Evolutionary conservation across 805 yeast genomes (phyloP), one percentile per base, ranked within the genome.

Genomic region (Metschnikowia henanensis): DNA sequence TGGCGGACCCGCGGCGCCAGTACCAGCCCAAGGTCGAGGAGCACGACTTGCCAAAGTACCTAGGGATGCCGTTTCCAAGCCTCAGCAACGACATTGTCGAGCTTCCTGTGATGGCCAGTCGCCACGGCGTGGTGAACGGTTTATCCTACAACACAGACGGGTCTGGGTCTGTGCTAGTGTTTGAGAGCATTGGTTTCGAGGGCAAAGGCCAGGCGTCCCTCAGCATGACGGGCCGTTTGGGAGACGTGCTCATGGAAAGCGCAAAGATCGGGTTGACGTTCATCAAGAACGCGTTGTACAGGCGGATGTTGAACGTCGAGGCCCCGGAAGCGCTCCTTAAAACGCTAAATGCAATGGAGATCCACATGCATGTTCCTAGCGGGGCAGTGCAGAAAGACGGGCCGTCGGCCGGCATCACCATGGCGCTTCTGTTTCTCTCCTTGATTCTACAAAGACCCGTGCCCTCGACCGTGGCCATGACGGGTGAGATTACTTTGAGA

Each of bases 101-200:
- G n/a, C 35, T 52, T 21, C 78, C 82, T 1, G 62, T 65, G 20
- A 63, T 71, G 39, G 76, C 87, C 9, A 75, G 75, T 25, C 66
- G 68, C 6, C 72, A 76, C 49, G 96, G 97, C 2, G 76, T 88
- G 6, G 97, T 88, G 9, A 87, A 88, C 59, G 97, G 97, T 0
- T 68, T 90, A 47, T 87, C 96, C 2, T 90, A 89, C 62, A 88
- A 86, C 66, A 80, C 89, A 3, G 87, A 84, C 55, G 97, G 97
- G 1, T 80, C 85, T 5, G 97, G 97, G 0, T 83, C 92, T 1
- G 80, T 87, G 1, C 68, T 90, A 39, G 78, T 83, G 13, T 86
- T 90, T 60, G 96, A 90, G 59, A 80, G 89, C 55, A 78, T 87
- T 30, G 80, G 83, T 13, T 77, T 84, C 50, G 84, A 84, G 5